Base-by-base conservation (phyloP, 148 eudicot species). In the Heliamphora exappendiculata region DNA sequence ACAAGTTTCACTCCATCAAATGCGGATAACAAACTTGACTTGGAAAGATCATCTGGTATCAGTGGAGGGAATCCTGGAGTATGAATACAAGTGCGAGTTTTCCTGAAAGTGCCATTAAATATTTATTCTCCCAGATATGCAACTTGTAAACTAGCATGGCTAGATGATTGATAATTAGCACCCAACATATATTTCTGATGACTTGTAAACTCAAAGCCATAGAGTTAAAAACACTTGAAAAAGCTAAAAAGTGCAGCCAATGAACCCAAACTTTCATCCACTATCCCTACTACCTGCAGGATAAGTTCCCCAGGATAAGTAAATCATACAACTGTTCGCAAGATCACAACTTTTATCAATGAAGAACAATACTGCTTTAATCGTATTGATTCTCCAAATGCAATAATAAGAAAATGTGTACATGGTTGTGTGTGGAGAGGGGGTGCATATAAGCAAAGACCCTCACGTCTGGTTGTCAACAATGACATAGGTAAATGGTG, bases 21-120 rank as follows among this genome's bases (percentile, higher is more conserved):
- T 69, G 94, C 91, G 51, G 93, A 86, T 63, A 60, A 67, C 82
- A 95, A 82, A 47, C 74, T 91, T 68, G 89, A 82, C 63, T 71
- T 67, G 44, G 88, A 81, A 28, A 95, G 89, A 67, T 94, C 97
- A 79, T 85, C 89, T n/a, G 97, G 97, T 76, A 76, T 76, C 96
- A 95, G 80, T 44, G 91, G 96, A 78, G 99, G 99, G 79, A 78
- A 82, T 73, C 94, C 97, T 67, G 96, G 99, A 75, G 97, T 92
- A 85, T 89, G 88, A 75, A 95, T 95, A 81, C 99, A 95, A 73
- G 99, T 95, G 50, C 97, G 90, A 77, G 99, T 91, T 81, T 88
- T 91, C 91, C 99, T 95, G 93, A 76, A 78, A 78, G 17, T 53
- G 33, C 57, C 55, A 71, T 20, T 71, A 12, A 73, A 73, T 51